Conservation (phyloP, 139 green algal species). For the Trebouxia sp. region DNA sequence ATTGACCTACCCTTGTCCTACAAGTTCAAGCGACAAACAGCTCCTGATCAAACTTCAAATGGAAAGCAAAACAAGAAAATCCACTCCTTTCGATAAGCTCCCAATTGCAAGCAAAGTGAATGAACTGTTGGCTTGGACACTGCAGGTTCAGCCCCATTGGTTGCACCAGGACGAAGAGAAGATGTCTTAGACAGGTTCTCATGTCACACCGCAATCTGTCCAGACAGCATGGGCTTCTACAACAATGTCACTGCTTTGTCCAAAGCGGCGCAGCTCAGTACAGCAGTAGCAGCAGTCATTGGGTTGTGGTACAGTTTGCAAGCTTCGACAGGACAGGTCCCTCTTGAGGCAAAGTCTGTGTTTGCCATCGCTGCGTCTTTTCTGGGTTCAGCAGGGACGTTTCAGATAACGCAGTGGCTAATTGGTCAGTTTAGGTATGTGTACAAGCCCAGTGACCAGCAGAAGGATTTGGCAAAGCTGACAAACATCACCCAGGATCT, state of each 20-base stretch:
- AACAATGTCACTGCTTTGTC: not conserved
- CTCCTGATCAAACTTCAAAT: no score
- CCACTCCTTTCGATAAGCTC: not conserved
- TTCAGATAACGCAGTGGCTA: not conserved
- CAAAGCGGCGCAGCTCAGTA: not conserved
- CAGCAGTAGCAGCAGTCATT: not conserved
- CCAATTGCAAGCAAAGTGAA: not conserved
- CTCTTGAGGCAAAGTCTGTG: not conserved
- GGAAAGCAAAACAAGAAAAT: no score
- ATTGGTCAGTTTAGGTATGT: constrained; percentile 25
- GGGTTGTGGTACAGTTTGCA: not conserved
- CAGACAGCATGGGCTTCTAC: constrained; percentile 28
- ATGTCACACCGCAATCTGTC: constrained; percentile 32
- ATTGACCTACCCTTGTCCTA: not conserved
- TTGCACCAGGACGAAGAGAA: not conserved
- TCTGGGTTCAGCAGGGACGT: not conserved
- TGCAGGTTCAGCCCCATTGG: not conserved
- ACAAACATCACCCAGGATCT: constrained; percentile 3
- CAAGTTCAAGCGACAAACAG: not conserved
- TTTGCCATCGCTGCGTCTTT: not conserved
- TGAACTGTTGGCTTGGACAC: not conserved
- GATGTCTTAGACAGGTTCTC: constrained; percentile 30
- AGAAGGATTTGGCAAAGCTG: constrained; percentile 32
- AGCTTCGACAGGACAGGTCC: not conserved
- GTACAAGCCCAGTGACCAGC: constrained; percentile 13